Percentiles rank a stretch among this genome's conserved stretches.
phyloP scores from a whole-genome alignment of 345 rosid species.

The Schrenkiella parvula region DNA sequence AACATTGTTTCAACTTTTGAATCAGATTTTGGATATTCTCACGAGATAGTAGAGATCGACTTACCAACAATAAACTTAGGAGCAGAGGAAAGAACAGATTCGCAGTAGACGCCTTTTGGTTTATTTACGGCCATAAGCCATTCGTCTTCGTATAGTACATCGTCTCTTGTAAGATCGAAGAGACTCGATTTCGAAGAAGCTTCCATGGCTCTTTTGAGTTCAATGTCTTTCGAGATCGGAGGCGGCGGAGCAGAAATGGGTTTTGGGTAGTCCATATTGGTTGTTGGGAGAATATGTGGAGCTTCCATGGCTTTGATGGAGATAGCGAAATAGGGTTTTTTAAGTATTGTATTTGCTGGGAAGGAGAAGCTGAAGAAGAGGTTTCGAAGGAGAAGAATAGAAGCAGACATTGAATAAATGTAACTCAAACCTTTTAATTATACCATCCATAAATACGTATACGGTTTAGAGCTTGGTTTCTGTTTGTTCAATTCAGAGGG shows the following conservation, averaged over 20 bases:
- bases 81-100: conserved; percentile 53
- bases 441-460: not conserved
- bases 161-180: conserved; percentile 41
- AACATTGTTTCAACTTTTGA: not conserved
- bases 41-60: conserved; percentile 1
- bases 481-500: too few species aligned
- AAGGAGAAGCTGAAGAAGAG: conserved; percentile 14
- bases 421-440: not conserved
- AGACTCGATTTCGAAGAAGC: conserved; percentile 78
- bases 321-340: conserved; percentile 26
- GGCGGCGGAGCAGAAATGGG: conserved; percentile 80
- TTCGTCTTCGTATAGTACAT: conserved; percentile 71
- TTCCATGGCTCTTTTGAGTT: conserved; percentile 66
- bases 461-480: too few species aligned
- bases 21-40: not conserved
- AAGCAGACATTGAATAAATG: not conserved
- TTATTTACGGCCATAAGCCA: conserved; percentile 77
- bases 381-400: conserved; percentile 5
- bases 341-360: conserved; percentile 23
- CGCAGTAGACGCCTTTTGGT: conserved; percentile 83
- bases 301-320: conserved; percentile 27
- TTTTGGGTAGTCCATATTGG: conserved; percentile 46
- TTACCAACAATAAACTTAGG: conserved; percentile 35
- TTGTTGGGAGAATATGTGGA: not conserved
- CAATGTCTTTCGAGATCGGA: conserved; percentile 62